These are phyloP conservation scores for Nothophoma quercina DNA, from an alignment of 2,329 filamentous ascomycete species.

Conservation along the genomic window DNA sequence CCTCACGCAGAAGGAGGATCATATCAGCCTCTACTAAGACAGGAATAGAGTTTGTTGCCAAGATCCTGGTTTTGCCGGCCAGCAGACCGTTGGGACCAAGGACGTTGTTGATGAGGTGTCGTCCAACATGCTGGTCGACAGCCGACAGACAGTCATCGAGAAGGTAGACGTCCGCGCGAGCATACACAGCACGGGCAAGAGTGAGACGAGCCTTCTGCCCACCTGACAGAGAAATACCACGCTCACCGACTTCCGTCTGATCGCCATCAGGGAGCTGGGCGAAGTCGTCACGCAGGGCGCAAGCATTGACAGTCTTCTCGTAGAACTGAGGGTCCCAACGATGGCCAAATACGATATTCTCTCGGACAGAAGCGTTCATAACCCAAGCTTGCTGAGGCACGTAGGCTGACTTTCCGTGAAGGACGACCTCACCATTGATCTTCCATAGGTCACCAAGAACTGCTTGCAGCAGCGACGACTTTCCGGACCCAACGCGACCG, in stretches of 20 bases:
- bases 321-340: constrained; percentile 94
- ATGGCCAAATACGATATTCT: constrained; percentile 97
- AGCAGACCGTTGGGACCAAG: constrained; percentile 85
- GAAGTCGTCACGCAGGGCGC: constrained; percentile 90
- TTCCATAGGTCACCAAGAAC: constrained; percentile 95
- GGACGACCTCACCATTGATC: constrained; percentile 78
- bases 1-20: constrained; percentile 84
- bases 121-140: constrained; percentile 96
- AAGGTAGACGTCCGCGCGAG: constrained; percentile 93
- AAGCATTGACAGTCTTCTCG: constrained; percentile 89
- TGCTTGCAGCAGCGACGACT: constrained; percentile 89
- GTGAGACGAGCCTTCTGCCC: constrained; percentile 95
- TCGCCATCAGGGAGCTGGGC: constrained; percentile 92
- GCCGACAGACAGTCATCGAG: constrained; percentile 94
- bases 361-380: constrained; percentile 95
- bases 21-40: constrained; percentile 89
- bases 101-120: constrained; percentile 93
- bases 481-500: constrained; percentile 91
- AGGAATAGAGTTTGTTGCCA: constrained; percentile 94
- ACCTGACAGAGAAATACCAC: constrained; percentile 93
- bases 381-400: constrained; percentile 95
- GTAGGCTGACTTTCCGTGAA: constrained; percentile 86
- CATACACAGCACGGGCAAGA: constrained; percentile 92
- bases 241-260: constrained; percentile 94
- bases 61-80: constrained; percentile 83